Base-by-base conservation (phyloP, 768 basidiomycete species). In the Tricholoma hemisulphureum region DNA sequence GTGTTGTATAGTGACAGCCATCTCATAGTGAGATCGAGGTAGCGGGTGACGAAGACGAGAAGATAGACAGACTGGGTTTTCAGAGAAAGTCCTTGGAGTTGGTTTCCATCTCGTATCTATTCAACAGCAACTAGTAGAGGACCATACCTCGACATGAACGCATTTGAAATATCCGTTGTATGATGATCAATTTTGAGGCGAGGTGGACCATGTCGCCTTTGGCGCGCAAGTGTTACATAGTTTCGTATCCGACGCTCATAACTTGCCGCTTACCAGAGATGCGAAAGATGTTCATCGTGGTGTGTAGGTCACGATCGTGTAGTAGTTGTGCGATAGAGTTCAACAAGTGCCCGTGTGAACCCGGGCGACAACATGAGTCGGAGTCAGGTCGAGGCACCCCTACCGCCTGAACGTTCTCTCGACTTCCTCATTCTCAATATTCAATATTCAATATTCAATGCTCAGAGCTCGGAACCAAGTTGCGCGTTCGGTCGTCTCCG, bases 11-110 rank as follows among this genome's bases (percentile, higher is more conserved):
- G 9, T n/a, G 52, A 53, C 5, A 37, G 3, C 24, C 37, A 53
- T 5, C 4, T 28, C 16, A 31, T 34, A 10, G 59, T 53, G 34
- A 39, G 49, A 49, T 57, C 57, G 50, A 49, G 37, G 53, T 55
- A 58, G 56, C 56, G 61, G 20, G 55, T 39, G 29, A 43, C 50
- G 49, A 58, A 51, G 34, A 51, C 57, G 32, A 58, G n/a, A 4
- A 31, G 31, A 41, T 54, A 46, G 39, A 55, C 23, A 18, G 16
- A 29, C 37, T 53, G 52, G 18, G 52, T 53, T 24, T 39, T 37
- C 2, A 39, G 16, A 37, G 52, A 53, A 20, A 53, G 23, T 21
- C 52, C 52, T 24, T 28, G 23, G 21, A 3, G 13, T n/a, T 21
- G n/a, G 14, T 21, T 24, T 26, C 11, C 23, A 26, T 7, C 11